Conservation (phyloP, 805 yeast species). For the Saturnispora gosingensis region DNA sequence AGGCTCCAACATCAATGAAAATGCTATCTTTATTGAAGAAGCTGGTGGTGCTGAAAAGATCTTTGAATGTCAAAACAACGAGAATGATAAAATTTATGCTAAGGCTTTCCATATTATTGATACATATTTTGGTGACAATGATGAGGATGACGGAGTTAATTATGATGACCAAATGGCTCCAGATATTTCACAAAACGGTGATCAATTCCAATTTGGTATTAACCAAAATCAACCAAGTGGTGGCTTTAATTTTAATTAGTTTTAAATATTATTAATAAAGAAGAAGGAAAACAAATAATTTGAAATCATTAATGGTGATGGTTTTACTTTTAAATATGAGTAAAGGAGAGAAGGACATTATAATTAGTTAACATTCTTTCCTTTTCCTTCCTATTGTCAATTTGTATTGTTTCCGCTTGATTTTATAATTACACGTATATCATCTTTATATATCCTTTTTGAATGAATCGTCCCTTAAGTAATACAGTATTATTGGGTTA, state of each 20-base stretch:
- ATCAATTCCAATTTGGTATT: constrained; percentile 82
- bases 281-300: background rate
- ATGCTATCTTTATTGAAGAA: constrained; percentile 89
- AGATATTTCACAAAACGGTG: constrained; percentile 46
- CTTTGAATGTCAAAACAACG: constrained; percentile 83
- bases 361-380: too few relatives aligned
- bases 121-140: constrained; percentile 76
- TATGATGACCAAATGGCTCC: constrained; percentile 60
- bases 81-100: constrained; percentile 84
- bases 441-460: background rate
- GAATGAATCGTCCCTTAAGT: too few relatives aligned
- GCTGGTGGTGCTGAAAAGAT: constrained; percentile 98
- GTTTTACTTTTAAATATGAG: background rate
- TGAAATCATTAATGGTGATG: background rate
- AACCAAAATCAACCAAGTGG: constrained; percentile 38
- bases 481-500: too few relatives aligned
- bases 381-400: too few relatives aligned
- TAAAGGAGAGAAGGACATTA: background rate
- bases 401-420: background rate
- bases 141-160: constrained; percentile 35
- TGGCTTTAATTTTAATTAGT: constrained; percentile 39
- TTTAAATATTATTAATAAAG: background rate
- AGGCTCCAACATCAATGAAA: constrained; percentile 64
- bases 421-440: background rate
- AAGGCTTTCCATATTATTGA: constrained; percentile 87